phyloP scores from a whole-genome alignment of 768 basidiomycete genomes.

The Hericium erinaceus region DNA sequence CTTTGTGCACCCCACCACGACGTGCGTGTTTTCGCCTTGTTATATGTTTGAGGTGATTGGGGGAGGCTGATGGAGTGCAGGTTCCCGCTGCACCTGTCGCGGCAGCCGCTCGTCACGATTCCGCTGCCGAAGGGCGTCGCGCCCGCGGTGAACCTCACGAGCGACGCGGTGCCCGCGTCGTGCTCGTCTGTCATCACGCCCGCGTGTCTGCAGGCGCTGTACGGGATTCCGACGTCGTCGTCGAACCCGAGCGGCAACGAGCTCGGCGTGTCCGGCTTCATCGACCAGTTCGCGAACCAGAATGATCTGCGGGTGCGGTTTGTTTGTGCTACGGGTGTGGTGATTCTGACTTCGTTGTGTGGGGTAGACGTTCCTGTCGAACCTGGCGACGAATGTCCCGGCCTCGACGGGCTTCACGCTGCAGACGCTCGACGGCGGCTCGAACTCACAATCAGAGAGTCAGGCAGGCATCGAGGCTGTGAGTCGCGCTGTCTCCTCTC shows the following conservation, averaged over 20 bases:
- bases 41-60: neutral
- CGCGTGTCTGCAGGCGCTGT: constrained; percentile 15
- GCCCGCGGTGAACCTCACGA: neutral
- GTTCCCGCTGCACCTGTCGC: constrained; percentile 1
- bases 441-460: constrained; percentile 6
- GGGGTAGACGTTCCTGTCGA: constrained; percentile 5
- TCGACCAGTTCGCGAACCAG: constrained; percentile 13
- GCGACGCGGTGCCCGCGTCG: neutral
- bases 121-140: neutral
- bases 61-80: neutral
- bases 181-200: constrained; percentile 12
- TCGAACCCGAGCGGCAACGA: constrained; percentile 8
- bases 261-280: constrained; percentile 14
- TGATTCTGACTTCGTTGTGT: neutral
- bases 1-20: constrained; percentile 12
- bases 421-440: constrained; percentile 15
- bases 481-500: neutral
- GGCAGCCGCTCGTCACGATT: neutral
- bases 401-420: constrained; percentile 8
- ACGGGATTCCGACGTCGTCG: constrained; percentile 12
- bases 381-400: constrained; percentile 8
- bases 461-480: constrained; percentile 16
- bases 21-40: neutral
- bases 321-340: neutral
- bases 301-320: constrained; percentile 8